phyloP scores from a whole-genome alignment of 2,329 filamentous ascomycete species.

The Rugonectria rugulosa region DNA sequence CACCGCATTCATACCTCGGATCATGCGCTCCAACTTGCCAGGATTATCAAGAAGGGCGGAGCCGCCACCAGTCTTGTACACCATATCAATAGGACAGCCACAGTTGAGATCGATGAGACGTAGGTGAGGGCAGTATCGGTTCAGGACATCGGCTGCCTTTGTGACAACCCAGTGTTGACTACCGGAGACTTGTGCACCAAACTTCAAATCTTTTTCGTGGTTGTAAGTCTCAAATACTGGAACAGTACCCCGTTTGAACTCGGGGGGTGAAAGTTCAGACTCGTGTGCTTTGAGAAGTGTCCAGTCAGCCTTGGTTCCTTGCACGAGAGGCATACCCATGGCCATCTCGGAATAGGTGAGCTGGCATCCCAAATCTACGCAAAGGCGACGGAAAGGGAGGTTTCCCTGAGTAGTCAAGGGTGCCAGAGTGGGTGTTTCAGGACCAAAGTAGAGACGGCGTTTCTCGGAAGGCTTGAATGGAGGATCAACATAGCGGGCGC shows the following conservation, averaged over 20 bases:
- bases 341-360: slow-evolving; percentile 99
- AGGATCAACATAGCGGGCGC: slow-evolving; percentile 83
- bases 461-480: slow-evolving; percentile 94
- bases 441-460: slow-evolving; percentile 89
- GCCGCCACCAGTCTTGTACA: slow-evolving; percentile 87
- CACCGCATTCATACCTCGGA: slow-evolving; percentile 94
- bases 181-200: slow-evolving; percentile 91
- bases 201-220: slow-evolving; percentile 82
- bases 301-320: slow-evolving; percentile 93
- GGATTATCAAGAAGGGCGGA: slow-evolving; percentile 90
- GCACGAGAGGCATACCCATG: slow-evolving; percentile 86
- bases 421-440: slow-evolving; percentile 91
- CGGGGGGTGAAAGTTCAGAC: slow-evolving; percentile 78
- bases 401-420: slow-evolving; percentile 97
- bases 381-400: slow-evolving; percentile 90
- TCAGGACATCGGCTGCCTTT: slow-evolving; percentile 85
- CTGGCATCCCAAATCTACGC: slow-evolving; percentile 86
- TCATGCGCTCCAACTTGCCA: slow-evolving; percentile 90
- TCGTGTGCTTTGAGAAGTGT: slow-evolving; percentile 92
- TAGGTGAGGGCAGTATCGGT: slow-evolving; percentile 78
- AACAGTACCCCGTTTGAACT: slow-evolving; percentile 60
- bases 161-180: slow-evolving; percentile 91
- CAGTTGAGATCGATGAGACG: slow-evolving; percentile 96
- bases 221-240: slow-evolving; percentile 79
- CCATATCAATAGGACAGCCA: slow-evolving; percentile 94